phyloP scores from a whole-genome alignment of 768 basidiomycete genomes.

The Nevesoporus exiguus region DNA sequence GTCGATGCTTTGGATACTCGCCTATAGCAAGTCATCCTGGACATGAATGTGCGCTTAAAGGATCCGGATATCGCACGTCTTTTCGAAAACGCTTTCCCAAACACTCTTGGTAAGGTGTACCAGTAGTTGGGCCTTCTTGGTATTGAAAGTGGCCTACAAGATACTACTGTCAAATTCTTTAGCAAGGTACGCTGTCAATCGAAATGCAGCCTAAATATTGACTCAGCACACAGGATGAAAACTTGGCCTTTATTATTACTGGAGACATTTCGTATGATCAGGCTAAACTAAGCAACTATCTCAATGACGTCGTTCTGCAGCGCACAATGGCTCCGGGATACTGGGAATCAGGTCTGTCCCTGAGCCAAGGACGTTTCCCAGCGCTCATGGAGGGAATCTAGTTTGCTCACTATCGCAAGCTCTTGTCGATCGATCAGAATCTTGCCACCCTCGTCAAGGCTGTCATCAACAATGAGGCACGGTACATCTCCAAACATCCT shows the following conservation, averaged over 20 bases:
- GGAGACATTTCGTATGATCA: constrained; percentile 71
- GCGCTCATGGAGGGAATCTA: constrained; percentile 25
- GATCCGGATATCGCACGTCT: constrained; percentile 75
- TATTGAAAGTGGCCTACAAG: constrained; percentile 32
- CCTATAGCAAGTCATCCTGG: constrained; percentile 62
- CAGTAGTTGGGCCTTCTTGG: not conserved
- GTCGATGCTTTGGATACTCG: not conserved
- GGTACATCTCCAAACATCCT: constrained; percentile 67
- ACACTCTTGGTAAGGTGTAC: constrained; percentile 61
- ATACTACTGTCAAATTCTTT: constrained; percentile 79
- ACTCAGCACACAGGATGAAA: constrained; percentile 46
- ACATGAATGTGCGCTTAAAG: constrained; percentile 68
- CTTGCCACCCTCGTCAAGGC: constrained; percentile 68
- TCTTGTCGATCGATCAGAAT: constrained; percentile 54
- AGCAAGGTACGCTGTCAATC: constrained; percentile 41
- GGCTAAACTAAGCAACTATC: not conserved
- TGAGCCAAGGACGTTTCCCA: not conserved
- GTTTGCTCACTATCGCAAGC: constrained; percentile 67
- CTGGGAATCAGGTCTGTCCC: constrained; percentile 63
- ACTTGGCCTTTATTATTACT: constrained; percentile 78
- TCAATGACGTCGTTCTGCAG: constrained; percentile 34
- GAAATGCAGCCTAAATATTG: not conserved
- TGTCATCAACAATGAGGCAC: constrained; percentile 79
- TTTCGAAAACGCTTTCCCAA: constrained; percentile 82
- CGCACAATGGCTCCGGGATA: constrained; percentile 82